These are phyloP conservation scores for Scheffersomyces titani DNA, from an alignment of 1,139 yeast species.

Conservation along the genomic window DNA sequence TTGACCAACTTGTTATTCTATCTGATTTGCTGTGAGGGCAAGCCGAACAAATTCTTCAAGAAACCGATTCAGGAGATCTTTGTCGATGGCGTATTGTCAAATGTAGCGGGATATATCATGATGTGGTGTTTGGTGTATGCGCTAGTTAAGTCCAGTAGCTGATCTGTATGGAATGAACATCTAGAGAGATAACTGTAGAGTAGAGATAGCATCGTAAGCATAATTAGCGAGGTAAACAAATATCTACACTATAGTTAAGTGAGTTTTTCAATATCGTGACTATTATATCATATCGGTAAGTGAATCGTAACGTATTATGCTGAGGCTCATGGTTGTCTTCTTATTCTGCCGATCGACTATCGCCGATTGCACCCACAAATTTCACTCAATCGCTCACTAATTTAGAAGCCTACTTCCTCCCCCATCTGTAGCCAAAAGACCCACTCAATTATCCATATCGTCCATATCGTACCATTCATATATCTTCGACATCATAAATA, in stretches of 20 bases:
- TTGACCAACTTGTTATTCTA: slow-evolving; percentile 46
- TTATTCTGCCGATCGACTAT: not conserved
- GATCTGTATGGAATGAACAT: not conserved
- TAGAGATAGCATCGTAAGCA: not conserved
- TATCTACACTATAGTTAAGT: not conserved
- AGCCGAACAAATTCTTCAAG: slow-evolving; percentile 49
- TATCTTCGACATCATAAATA: too few relatives aligned
- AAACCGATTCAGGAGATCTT: slow-evolving; percentile 59
- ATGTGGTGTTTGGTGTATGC: slow-evolving; percentile 87
- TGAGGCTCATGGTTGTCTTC: not conserved
- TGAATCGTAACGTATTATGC: not conserved
- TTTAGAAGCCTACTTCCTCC: not conserved
- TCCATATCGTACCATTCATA: not conserved
- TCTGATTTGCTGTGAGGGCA: slow-evolving; percentile 40
- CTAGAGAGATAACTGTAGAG: not conserved
- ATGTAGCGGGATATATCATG: slow-evolving; percentile 72
- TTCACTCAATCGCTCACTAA: not conserved
- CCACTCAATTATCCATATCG: not conserved
- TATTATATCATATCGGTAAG: not conserved
- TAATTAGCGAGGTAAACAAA: not conserved
- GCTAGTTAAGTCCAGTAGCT: slow-evolving; percentile 33
- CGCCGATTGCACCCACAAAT: not conserved
- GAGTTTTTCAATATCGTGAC: not conserved
- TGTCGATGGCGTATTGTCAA: slow-evolving; percentile 55
- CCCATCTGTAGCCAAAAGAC: not conserved